Evolutionary conservation across 371 early-diverging fungal species (phyloP), one percentile per base, ranked within the genome.

Genomic region (Apophysomyces elegans): DNA sequence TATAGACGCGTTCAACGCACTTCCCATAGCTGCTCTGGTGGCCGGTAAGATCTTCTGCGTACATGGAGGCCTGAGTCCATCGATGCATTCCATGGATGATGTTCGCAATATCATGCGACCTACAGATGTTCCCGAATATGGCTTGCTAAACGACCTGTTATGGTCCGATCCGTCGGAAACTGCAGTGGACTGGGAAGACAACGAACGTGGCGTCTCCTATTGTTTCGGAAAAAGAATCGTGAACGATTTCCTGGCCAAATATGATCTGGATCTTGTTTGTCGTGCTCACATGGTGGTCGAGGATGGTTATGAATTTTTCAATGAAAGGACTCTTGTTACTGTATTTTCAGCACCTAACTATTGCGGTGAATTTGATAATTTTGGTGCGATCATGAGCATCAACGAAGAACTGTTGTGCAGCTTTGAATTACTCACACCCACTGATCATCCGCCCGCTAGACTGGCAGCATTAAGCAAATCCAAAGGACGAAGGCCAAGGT

Each of bases 341-440:
- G 73, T 98, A 47, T 98, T 97, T 72, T 93, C 94, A 39, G 98
- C 97, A 7, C 97, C 98, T 58, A 97, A 97, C 76, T 97, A 97
- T 74, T 96, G 97, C 77, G 96, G 96, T 57, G 95, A 95, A 83
- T 96, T 95, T 72, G 96, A 94, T 69, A 97, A 97, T 77, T 92
- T 96, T 11, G 99, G 96, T 5, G 99, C 98, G 2, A 96, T 99
- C 85, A 96, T 99, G 98, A 93, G 93, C 67, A 96, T 99, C 56
- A 96, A 96, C 78, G 94, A 96, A 73, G 91, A 95, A 37, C 85
- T 99, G 62, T 90, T 96, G 76, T 95, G 96, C 69, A 90, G 90
- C 41, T 92, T 92, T 77, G 89, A 92, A 45, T 58, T 71, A 7
- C 50, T 71, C 57, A 71, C 71, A 32, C 71, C 71, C 2, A 67